Evolutionary conservation across 192 early-diverging fungal species (phyloP), one percentile per base, ranked within the genome.

Genomic region (Coemansia biformis): DNA sequence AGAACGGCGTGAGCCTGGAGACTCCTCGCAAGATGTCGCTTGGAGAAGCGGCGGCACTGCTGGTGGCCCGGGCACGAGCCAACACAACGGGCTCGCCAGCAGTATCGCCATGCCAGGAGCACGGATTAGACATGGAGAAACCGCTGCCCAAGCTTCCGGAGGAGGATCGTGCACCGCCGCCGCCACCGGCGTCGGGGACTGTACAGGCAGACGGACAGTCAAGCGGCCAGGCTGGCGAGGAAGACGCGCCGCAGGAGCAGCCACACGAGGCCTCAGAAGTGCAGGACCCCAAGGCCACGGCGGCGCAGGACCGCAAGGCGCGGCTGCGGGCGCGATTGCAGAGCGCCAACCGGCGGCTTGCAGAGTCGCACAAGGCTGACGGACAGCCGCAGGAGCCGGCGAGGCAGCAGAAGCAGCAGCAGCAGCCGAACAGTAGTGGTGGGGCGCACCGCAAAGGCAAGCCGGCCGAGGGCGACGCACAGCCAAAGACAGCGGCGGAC

Each of bases 251-350:
- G 24, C 24, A n/a, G 36, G n/a, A 31, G 29, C 28, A 35, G 9
- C 24, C 39, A 21, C 11, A 48, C 2, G 16, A 37, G 24, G 4
- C 36, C 26, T n/a, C n/a, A n/a, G n/a, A n/a, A n/a, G n/a, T n/a
- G n/a, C n/a, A n/a, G n/a, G n/a, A n/a, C n/a, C n/a, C n/a, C 16
- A 48, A 48, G 3, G 34, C 33, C 33, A 26, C 15, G 9, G 21
- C 22, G 23, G 36, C 47, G 12, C 13, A 14, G 14, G 62, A 64
- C 18, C 68, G 68, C 42, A 56, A 64, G 42, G 62, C 57, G 9
- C 45, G 45, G 46, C 38, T 65, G 2, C 55, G 57, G 16, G 68
- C 68, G 10, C 51, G 55, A 10, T 42, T 72, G 49, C 60, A 64
- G 36, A 50, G 49, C 15, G 68, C 68, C 9, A 64, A 48, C 36